Base-by-base conservation (phyloP, 2,329 filamentous ascomycete species). In the Aspergillus vadensis region DNA sequence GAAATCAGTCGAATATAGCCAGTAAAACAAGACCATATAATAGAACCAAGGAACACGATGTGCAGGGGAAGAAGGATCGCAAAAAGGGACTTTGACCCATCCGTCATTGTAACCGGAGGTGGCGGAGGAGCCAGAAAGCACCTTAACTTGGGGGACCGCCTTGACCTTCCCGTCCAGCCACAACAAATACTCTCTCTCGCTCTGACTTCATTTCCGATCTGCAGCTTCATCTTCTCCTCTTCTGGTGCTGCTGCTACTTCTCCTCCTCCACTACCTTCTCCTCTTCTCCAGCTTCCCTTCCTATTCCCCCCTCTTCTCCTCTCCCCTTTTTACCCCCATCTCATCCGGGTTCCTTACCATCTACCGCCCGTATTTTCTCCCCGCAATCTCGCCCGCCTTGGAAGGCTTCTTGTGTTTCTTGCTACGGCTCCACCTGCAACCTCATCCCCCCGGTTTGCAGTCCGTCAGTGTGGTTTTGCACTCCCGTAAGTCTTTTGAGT, bases 201-300 rank as follows among this genome's bases (percentile, higher is more conserved):
- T 27, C 50, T 61, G 54, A 67, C 61, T 60, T 62, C 64, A 66
- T 64, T 23, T 5, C 47, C 25, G 47, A 50, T 50, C 47, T 50
- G 47, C 47, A 55, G 49, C 56, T 62, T 57, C 52, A 57, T 30
- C 54, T 57, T 44, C 55, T 56, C 48, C 51, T 61, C 60, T 61
- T 51, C 59, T 53, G 60, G 56, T 25, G 56, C 19, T 58, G 39
- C 51, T 23, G 54, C 62, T 52, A 49, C 48, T 48, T 30, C 27
- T 30, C 10, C 27, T 30, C 27, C 41, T 61, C 63, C 55, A 48
- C 51, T 58, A 49, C 57, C 57, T 52, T 7, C 25, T 27, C 27
- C 36, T 36, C 32, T 36, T 36, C 47, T 47, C 38, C 23, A 57
- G 12, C 54, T 17, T 36, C 12, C 12, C 5, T 36, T 36, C 4